Conservation (phyloP, 768 basidiomycete species). For the Lactarius akahatsu region DNA sequence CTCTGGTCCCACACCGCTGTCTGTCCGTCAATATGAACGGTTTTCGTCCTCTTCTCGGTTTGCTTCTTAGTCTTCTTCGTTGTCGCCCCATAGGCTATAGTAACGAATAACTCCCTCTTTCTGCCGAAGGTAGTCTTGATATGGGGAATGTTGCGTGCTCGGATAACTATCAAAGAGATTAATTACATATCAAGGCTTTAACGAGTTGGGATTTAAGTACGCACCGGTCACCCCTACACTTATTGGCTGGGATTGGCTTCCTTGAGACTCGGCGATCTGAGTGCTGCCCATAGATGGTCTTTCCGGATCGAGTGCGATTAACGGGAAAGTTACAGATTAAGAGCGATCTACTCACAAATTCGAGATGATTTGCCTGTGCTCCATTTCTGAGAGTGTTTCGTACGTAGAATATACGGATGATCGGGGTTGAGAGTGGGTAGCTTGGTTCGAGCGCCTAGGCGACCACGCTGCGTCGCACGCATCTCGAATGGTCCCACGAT, state of each 20-base stretch:
- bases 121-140: not conserved
- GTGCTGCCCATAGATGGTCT: not conserved
- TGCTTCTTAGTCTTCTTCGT: not conserved
- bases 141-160: not conserved
- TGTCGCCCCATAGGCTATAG: not conserved
- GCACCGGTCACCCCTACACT: not conserved
- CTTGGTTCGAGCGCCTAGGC: no score
- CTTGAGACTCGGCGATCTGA: not conserved
- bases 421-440: no score
- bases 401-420: no score
- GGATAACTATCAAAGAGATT: not conserved
- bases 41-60: not conserved
- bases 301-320: not conserved
- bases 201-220: not conserved
- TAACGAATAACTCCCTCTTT: not conserved
- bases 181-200: not conserved
- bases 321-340: not conserved
- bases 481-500: no score
- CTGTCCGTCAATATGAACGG: not conserved
- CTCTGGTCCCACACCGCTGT: not conserved
- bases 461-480: no score
- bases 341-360: not conserved
- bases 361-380: not conserved
- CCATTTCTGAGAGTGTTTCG: not conserved
- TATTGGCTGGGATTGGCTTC: not conserved